Conservation (phyloP, 2,329 filamentous ascomycete species). For the Venturia asperata region DNA sequence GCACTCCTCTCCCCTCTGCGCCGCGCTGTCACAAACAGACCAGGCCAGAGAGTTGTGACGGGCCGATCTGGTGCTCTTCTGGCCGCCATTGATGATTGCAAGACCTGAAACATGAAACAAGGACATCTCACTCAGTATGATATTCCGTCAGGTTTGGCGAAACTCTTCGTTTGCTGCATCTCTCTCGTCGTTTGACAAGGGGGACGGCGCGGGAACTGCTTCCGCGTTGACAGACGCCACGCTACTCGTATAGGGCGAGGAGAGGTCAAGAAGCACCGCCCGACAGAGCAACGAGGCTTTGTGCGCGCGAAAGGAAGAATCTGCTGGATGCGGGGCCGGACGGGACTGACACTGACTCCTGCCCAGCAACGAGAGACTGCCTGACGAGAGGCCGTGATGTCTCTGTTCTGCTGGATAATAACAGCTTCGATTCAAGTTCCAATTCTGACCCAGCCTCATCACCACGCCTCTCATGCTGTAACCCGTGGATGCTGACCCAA, state of each 20-base stretch:
- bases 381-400: neutral
- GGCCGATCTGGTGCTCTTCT: neutral
- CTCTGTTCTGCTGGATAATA: neutral
- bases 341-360: neutral
- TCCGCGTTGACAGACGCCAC: neutral
- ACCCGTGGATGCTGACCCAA: neutral
- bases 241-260: neutral
- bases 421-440: neutral
- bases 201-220: neutral
- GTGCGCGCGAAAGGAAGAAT: neutral
- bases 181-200: neutral
- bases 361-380: neutral
- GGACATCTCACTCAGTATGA: neutral
- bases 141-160: neutral
- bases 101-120: neutral
- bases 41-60: neutral
- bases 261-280: too few species aligned
- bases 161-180: neutral
- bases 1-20: neutral
- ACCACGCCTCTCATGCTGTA: neutral
- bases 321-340: neutral
- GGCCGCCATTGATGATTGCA: neutral
- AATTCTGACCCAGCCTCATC: constrained; percentile 7
- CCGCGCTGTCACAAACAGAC: neutral
- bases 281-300: neutral